Percentiles rank a stretch among this genome's conserved stretches.
These are phyloP conservation scores for Krasilnikovozyma curviuscula DNA, from an alignment of 768 basidiomycete species.

Conservation along the genomic window DNA sequence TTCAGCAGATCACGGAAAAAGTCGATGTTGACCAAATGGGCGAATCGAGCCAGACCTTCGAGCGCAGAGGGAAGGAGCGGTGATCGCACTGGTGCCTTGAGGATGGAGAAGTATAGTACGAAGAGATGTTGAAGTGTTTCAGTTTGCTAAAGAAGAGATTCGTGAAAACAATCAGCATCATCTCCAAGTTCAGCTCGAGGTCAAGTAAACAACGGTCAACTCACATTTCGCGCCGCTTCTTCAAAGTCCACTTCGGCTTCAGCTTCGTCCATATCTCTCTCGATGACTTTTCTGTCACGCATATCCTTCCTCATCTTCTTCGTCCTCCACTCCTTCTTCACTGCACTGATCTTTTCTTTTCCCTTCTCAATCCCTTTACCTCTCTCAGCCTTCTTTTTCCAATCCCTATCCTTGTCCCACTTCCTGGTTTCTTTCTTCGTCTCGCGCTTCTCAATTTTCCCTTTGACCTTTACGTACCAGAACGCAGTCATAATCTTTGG, in stretches of 20 bases:
- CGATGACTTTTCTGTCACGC: constrained; percentile 75
- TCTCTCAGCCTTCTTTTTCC: constrained; percentile 13
- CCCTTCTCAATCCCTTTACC: constrained; percentile 25
- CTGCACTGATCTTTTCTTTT: constrained; percentile 30
- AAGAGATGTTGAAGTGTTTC: constrained; percentile 95
- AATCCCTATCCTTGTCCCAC: constrained; percentile 13
- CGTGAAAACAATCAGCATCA: too few species aligned
- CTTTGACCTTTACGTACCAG: constrained; percentile 28
- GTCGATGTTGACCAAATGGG: constrained; percentile 92
- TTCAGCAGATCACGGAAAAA: constrained; percentile 91
- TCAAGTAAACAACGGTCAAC: constrained; percentile 21
- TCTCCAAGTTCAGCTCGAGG: too few species aligned
- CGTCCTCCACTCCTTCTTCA: constrained; percentile 51
- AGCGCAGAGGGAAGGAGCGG: constrained; percentile 64
- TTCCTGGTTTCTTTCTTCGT: constrained; percentile 3
- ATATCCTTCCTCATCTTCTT: constrained; percentile 73
- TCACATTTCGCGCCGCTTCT: constrained; percentile 59
- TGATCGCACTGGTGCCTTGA: constrained; percentile 64
- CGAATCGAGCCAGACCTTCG: constrained; percentile 77
- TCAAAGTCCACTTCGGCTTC: constrained; percentile 85
- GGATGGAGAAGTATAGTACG: constrained; percentile 84
- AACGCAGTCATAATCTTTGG: constrained; percentile 73
- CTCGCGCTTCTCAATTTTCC: not conserved
- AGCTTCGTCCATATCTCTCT: constrained; percentile 81
- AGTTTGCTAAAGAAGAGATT: constrained; percentile 47